Conservation (phyloP, 164 flowering plant species). For the Paratinospora sagittata region DNA sequence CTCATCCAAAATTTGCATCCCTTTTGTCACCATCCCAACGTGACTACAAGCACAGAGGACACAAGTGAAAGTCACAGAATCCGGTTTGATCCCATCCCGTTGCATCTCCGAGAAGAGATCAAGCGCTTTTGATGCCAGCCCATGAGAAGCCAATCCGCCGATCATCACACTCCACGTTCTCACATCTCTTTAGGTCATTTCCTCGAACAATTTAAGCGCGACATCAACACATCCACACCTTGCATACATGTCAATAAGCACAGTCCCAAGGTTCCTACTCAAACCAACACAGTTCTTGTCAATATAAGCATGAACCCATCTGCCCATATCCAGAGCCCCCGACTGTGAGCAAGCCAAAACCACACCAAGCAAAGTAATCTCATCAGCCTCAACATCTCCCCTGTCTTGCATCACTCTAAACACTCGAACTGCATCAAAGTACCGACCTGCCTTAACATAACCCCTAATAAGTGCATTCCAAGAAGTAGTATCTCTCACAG, state of each 20-base stretch:
- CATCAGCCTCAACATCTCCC: slow-evolving; percentile 17
- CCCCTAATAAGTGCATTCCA: slow-evolving; percentile 31
- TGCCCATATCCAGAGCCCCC: slow-evolving; percentile 29
- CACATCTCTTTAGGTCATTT: slow-evolving; percentile 23
- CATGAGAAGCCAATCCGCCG: slow-evolving; percentile 26
- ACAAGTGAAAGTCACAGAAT: slow-evolving; percentile 25
- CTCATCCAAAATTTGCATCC: slow-evolving; percentile 14
- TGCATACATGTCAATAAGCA: slow-evolving; percentile 27
- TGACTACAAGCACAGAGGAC: slow-evolving; percentile 25
- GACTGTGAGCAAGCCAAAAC: slow-evolving; percentile 22
- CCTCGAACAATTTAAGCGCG: slow-evolving; percentile 14
- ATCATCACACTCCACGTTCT: slow-evolving; percentile 28
- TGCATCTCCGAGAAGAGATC: slow-evolving; percentile 19
- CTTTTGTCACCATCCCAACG: slow-evolving; percentile 20
- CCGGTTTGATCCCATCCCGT: slow-evolving; percentile 16
- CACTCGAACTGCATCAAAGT: slow-evolving; percentile 19
- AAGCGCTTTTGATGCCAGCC: slow-evolving; percentile 21
- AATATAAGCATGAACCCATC: slow-evolving; percentile 28
- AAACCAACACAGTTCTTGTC: slow-evolving; percentile 13
- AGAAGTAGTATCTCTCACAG: slow-evolving; percentile 25
- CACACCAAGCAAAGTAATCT: slow-evolving; percentile 28
- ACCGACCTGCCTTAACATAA: slow-evolving; percentile 17
- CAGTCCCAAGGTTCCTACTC: slow-evolving; percentile 20
- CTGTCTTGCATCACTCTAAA: slow-evolving; percentile 22
- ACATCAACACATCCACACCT: slow-evolving; percentile 25